These are phyloP conservation scores for Acanthamoeba sp. DNA, from an alignment of 208 protist genomes.

Conservation along the genomic window DNA sequence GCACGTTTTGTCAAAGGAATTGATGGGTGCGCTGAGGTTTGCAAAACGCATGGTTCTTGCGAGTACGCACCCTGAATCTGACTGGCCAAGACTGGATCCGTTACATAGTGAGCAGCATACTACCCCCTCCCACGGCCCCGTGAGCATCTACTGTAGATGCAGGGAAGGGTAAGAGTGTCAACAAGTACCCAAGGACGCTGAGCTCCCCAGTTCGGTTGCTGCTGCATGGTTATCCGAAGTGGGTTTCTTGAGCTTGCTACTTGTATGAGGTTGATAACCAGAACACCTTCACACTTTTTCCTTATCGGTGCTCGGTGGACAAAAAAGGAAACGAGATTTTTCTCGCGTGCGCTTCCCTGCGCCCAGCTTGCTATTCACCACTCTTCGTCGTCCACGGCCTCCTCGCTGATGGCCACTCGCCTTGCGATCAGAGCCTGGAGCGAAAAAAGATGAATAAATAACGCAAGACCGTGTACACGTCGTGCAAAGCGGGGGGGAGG, in stretches of 20 bases:
- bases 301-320: no score
- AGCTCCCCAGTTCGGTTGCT: conserved; percentile 16
- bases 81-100: neutral
- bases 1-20: neutral
- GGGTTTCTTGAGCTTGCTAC: no score
- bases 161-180: no score
- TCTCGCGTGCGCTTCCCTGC: no score
- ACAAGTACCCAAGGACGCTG: conserved; percentile 9
- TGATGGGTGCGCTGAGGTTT: neutral
- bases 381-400: neutral
- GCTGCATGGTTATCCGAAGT: neutral
- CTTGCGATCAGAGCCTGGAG: neutral
- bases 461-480: neutral
- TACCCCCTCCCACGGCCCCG: neutral
- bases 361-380: no score
- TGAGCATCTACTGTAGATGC: neutral
- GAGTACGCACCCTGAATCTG: neutral
- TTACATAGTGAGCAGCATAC: neutral
- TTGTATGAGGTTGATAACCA: neutral
- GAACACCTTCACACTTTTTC: no score
- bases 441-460: neutral
- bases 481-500: no score
- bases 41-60: neutral
- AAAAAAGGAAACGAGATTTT: neutral
- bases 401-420: neutral